Base-by-base conservation (phyloP, 306 rosid species). In the Cyamopsis tetragonoloba region DNA sequence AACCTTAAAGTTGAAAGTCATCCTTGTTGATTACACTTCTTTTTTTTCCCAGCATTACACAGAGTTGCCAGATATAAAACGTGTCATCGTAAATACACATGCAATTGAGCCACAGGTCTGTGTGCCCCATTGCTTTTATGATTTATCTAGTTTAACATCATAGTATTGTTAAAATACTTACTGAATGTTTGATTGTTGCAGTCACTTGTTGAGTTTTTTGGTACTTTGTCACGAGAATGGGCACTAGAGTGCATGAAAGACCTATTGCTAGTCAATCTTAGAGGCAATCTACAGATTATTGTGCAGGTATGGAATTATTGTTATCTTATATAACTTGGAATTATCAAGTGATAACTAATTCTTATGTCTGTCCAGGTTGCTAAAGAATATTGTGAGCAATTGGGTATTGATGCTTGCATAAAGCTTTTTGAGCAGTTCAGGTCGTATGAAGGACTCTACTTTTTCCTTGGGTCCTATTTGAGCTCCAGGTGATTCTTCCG, bases 211-310 rank as follows among this genome's bases (percentile, higher is more conserved):
- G 99, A 95, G 75, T 95, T 90, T 78, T 95, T 95, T 12, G 99
- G 99, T 12, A 90, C 99, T 39, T 82, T 95, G 50, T 95, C 99
- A 15, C 81, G 80, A 27, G 99, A 95, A 77, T 95, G 99, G 99
- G 99, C 92, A 24, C 70, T 95, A 79, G 99, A 95, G 79, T 95
- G 99, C 51, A 95, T 95, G 99, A 95, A 95, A 82, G 99, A 95
- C 83, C 95, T 95, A 73, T 82, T 95, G 69, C 46, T 95, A 82
- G 99, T 95, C 77, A 95, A 95, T 81, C 90, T 95, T 70, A 86
- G 99, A 74, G 99, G 95, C 67, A 95, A 95, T 78, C 96, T 95
- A 59, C 99, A 95, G 89, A 86, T 95, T 60, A 95, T 95, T 77
- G 99, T 95, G 69, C 99, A 95, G 91, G 99, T 88, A 74, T 10